A percentile compares a stretch with the other conserved stretches of the same genome.
These are phyloP conservation scores for Coemansia sp. DNA, from an alignment of 192 early-diverging fungal species.

Conservation along the genomic window DNA sequence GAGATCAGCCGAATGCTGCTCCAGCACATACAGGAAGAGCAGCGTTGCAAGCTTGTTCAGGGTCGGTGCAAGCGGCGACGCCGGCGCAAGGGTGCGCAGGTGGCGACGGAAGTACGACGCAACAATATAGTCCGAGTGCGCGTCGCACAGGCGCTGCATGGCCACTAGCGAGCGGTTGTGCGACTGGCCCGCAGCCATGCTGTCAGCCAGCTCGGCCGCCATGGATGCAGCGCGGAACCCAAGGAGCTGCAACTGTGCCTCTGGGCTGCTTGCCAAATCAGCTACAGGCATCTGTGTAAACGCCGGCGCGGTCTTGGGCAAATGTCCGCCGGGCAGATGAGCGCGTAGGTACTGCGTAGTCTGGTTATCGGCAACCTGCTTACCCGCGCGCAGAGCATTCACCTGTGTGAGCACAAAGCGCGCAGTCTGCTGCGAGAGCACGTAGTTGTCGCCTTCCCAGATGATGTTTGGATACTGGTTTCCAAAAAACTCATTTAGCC, in stretches of 20 bases:
- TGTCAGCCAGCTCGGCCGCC: conserved; percentile 60
- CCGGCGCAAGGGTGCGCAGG: conserved; percentile 32
- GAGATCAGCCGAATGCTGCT: conserved; percentile 57
- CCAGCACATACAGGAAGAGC: conserved; percentile 64
- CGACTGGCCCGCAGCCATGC: conserved; percentile 60
- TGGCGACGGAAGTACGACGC: conserved; percentile 69
- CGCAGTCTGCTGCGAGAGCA: conserved; percentile 81
- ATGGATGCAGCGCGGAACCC: conserved; percentile 71
- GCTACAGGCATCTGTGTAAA: conserved; percentile 42
- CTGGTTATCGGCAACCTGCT: conserved; percentile 39
- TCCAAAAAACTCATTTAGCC: conserved; percentile 63
- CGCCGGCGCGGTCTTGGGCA: conserved; percentile 6
- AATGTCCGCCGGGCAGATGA: conserved; percentile 20
- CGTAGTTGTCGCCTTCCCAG: conserved; percentile 84
- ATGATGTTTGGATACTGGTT: conserved; percentile 73
- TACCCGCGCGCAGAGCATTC: conserved; percentile 54
- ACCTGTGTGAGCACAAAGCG: conserved; percentile 74
- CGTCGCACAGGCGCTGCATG: conserved; percentile 67
- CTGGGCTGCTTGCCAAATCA: conserved; percentile 54
- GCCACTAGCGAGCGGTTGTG: conserved; percentile 79
- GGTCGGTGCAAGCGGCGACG: conserved; percentile 32
- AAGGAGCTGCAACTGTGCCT: conserved; percentile 66
- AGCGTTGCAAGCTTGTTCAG: conserved; percentile 50
- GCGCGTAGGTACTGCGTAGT: conserved; percentile 31
- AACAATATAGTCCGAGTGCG: conserved; percentile 76